A percentile compares a stretch with the other conserved stretches of the same genome.
Evolutionary conservation across 495 filamentous ascomycete genomes (phyloP).

Genomic region (Pseudevernia furfuracea): DNA sequence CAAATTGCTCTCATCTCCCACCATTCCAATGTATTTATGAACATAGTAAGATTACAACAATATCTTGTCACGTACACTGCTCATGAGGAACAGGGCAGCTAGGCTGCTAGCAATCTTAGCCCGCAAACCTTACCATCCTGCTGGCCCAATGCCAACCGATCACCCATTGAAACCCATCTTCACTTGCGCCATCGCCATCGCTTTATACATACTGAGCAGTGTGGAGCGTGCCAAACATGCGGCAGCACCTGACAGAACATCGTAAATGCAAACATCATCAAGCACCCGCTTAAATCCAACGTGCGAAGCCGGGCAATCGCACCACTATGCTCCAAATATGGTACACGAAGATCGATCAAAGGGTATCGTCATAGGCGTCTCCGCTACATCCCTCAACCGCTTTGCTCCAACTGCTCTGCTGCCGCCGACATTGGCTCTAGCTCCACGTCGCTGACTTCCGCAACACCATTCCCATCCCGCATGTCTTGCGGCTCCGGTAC

Average conservation of each 20-base stretch:
- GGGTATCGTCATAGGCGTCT: conserved; percentile 22
- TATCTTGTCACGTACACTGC: background rate
- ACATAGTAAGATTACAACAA: background rate
- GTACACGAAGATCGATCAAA: conserved; percentile 22
- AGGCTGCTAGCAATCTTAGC: background rate
- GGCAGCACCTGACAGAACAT: conserved; percentile 6
- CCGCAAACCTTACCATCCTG: background rate
- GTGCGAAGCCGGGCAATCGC: conserved; percentile 17
- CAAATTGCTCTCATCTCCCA: background rate
- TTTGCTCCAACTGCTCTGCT: background rate
- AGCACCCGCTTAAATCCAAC: conserved; percentile 25
- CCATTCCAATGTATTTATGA: background rate
- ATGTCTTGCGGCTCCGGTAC: conserved; percentile 25
- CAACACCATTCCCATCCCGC: conserved; percentile 4
- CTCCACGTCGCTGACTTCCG: conserved; percentile 11
- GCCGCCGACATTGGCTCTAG: background rate
- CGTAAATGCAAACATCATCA: conserved; percentile 23
- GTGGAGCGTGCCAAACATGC: conserved; percentile 12
- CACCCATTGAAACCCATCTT: background rate
- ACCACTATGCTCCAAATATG: conserved; percentile 21
- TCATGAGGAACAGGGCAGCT: background rate
- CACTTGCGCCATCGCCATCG: conserved; percentile 19
- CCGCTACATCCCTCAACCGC: conserved; percentile 7
- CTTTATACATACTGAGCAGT: conserved; percentile 11
- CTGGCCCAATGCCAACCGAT: background rate